These are phyloP conservation scores for Delphinella strobiligena DNA, from an alignment of 2,329 filamentous ascomycete genomes.

Conservation along the genomic window DNA sequence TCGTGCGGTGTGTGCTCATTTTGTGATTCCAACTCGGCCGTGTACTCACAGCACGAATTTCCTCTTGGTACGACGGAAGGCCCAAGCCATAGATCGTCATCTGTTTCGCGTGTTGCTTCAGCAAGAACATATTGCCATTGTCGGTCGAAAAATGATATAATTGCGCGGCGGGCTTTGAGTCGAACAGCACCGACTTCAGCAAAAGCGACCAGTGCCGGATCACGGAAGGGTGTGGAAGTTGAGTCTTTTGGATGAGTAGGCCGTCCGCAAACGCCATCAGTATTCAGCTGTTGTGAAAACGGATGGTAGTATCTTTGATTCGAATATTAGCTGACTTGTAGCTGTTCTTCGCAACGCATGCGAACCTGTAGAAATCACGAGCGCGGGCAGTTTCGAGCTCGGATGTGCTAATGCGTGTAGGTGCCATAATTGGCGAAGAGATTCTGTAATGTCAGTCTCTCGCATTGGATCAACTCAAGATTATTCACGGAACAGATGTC, in stretches of 20 bases:
- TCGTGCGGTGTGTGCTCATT: conserved; percentile 13
- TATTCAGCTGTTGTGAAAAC: neutral
- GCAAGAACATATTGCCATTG: conserved; percentile 39
- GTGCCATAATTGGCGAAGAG: too few relatives aligned
- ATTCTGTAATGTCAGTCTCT: too few relatives aligned
- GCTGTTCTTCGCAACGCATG: too few relatives aligned
- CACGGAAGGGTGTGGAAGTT: conserved; percentile 12
- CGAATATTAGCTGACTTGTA: neutral
- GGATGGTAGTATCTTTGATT: neutral
- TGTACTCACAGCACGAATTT: conserved; percentile 23
- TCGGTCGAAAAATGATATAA: conserved; percentile 36
- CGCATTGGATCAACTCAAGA: too few relatives aligned
- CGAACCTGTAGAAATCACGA: conserved; percentile 8
- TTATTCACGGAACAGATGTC: too few relatives aligned
- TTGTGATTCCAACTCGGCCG: conserved; percentile 13
- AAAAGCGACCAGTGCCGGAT: conserved; percentile 28
- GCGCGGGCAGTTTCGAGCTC: conserved; percentile 4
- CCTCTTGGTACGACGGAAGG: conserved; percentile 21
- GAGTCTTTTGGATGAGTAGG: neutral
- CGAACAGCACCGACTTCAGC: conserved; percentile 26
- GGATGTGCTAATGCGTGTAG: conserved; percentile 11
- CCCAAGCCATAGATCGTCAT: conserved; percentile 24
- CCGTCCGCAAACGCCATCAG: too few relatives aligned
- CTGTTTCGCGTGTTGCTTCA: conserved; percentile 31
- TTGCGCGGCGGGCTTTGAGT: conserved; percentile 21